Base-by-base conservation (phyloP, 768 basidiomycete species). In the Leccinum disarticulatum region DNA sequence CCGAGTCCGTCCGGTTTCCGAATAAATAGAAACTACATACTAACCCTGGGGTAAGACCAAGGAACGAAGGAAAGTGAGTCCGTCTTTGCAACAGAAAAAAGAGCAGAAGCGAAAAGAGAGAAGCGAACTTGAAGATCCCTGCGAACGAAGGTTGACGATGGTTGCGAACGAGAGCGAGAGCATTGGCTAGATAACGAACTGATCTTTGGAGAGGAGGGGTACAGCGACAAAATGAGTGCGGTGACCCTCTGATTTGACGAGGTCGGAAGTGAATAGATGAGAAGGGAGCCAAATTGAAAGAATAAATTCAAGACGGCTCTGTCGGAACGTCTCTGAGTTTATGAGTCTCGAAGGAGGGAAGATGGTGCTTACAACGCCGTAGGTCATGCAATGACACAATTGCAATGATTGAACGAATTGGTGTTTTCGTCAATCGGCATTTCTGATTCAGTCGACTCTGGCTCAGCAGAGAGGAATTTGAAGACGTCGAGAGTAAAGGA, bases 361-460 rank as follows among this genome's bases (percentile, higher is more conserved):
- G 22, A 46, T 46, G 43, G n/a, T 25, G 28, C 68, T 56, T 41
- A 72, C 70, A 41, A 43, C 30, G 17, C 6, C n/a, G 15, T 35
- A 27, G 49, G 11, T 68, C 67, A 71, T 58, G 50, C 59, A 19
- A 70, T 52, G 38, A 68, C 63, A 25, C 69, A 70, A 17, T 11
- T n/a, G 3, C 19, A 19, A 56, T 13, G 22, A 53, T 41, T 54
- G 13, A 10, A 48, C 57, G 49, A 47, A 22, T n/a, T 31, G 28
- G 19, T 41, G 41, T 13, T 11, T 19, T 65, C 19, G 60, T 67
- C 51, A 9, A 56, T 60, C 8, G 67, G 69, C 27, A 65, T 57
- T 51, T 64, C 56, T 3, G 62, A 52, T 14, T 6, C 36, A 5
- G 36, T 51, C 25, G 43, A 30, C 30, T 49, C 61, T 15, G 54